Base-by-base conservation (phyloP, 1,284 basidiomycete species). In the Kalmanozyma brasiliensis region DNA sequence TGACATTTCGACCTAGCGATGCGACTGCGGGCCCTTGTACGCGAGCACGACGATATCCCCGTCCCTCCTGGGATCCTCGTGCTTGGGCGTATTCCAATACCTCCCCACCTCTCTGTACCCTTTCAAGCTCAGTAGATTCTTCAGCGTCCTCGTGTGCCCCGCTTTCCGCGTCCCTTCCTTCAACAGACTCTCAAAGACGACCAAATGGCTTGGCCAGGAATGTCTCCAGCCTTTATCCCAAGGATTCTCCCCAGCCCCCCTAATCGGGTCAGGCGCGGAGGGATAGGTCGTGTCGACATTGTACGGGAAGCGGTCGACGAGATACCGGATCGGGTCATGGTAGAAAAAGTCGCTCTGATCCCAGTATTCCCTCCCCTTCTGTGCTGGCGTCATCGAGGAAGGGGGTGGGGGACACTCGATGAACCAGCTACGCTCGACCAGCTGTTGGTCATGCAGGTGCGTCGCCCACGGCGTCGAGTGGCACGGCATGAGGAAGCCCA, bases 401-500 rank as follows among this genome's bases (percentile, higher is more conserved):
- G 62, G 62, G 0, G 62, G 62, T 8, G 77, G 77, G 3, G 61
- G 67, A 20, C 77, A 78, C 14, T 62, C 48, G 35, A 78, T 55
- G 44, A 77, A 77, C 77, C 77, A 78, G 29, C 68, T 69, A 7
- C 52, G 45, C 23, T 58, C 41, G 19, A 51, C 62, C 19, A 57
- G 61, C 10, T 60, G 48, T 16, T 20, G n/a, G 11, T 53, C 41
- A 79, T 98, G 95, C 19, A 98, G 83, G 82, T 94, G 91, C 5
- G 93, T 89, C 77, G 93, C 91, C 86, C 93, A 95, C 3, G 95
- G 95, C 0, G 91, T 93, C n/a, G 93, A 96, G 84, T 99, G 96
- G 73, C 96, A 99, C 3, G 96, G 96, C 91, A 94, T 95, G 17
- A 98, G 84, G 63, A 93, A 89, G 1, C 91, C 93, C 14, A 96